phyloP scores from a whole-genome alignment of 768 basidiomycete genomes.

The Agrocybe praecox region DNA sequence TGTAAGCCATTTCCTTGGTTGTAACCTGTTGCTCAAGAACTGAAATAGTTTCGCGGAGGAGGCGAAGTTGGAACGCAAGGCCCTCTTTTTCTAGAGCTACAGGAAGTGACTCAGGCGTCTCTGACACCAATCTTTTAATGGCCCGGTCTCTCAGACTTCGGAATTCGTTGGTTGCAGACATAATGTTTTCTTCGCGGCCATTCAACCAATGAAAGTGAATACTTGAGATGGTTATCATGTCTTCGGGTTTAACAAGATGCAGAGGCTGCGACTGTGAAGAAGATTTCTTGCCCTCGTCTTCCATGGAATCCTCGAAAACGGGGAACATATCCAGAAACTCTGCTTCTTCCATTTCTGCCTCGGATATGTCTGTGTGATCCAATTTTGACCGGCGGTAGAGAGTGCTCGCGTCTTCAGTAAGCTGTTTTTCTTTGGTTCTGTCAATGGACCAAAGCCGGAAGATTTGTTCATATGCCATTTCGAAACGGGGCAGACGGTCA shows the following conservation, averaged over 20 bases:
- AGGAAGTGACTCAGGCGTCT: slow-evolving; percentile 30
- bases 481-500: slow-evolving; percentile 37
- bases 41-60: slow-evolving; percentile 40
- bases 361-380: slow-evolving; percentile 56
- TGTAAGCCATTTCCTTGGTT: slow-evolving; percentile 37
- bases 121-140: slow-evolving; percentile 34
- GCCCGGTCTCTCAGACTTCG: slow-evolving; percentile 30
- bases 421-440: slow-evolving; percentile 66
- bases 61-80: slow-evolving; percentile 50
- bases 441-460: slow-evolving; percentile 86
- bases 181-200: neutral
- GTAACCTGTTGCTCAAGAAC: slow-evolving; percentile 13
- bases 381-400: slow-evolving; percentile 72
- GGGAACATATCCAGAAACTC: slow-evolving; percentile 91
- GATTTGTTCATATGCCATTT: slow-evolving; percentile 65
- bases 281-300: neutral
- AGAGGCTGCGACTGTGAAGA: slow-evolving; percentile 13
- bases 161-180: slow-evolving; percentile 23
- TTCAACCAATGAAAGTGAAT: slow-evolving; percentile 48
- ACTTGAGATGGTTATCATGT: slow-evolving; percentile 41
- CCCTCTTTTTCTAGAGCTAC: slow-evolving; percentile 53
- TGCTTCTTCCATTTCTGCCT: slow-evolving; percentile 77
- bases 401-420: slow-evolving; percentile 64
- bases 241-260: slow-evolving; percentile 31
- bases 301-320: slow-evolving; percentile 61